Conservation (phyloP, 108 stramenopile genomes). For the Fragilariopsis cylindrus region DNA sequence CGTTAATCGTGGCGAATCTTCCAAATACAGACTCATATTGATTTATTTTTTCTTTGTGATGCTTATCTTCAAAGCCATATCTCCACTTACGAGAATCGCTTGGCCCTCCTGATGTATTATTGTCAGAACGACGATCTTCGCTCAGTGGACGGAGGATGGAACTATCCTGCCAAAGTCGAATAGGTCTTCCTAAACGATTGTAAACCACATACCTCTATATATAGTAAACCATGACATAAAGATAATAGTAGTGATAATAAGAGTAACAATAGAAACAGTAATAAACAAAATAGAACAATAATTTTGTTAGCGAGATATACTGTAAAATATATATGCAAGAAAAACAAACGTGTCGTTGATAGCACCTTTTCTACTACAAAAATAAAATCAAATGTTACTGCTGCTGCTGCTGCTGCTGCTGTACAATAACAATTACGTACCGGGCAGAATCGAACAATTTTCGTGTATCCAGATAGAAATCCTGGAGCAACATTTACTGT, state of each 20-base stretch:
- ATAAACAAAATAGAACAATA: too few species aligned
- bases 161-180: slow-evolving; percentile 92
- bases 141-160: slow-evolving; percentile 65
- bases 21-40: slow-evolving; percentile 76
- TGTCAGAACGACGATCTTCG: slow-evolving; percentile 25
- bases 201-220: slow-evolving; percentile 71
- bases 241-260: too few species aligned
- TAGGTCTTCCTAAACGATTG: slow-evolving; percentile 69
- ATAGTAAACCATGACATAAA: too few species aligned
- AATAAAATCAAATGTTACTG: too few species aligned
- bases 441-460: slow-evolving; percentile 92
- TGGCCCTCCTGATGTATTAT: slow-evolving; percentile 8
- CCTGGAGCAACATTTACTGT: slow-evolving; percentile 89
- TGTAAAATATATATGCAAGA: too few species aligned
- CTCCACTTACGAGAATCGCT: slow-evolving; percentile 51
- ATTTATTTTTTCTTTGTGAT: slow-evolving; percentile 35
- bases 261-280: too few species aligned
- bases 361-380: too few species aligned
- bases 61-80: slow-evolving; percentile 29
- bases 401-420: too few species aligned
- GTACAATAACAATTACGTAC: too few species aligned
- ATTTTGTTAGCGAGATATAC: too few species aligned
- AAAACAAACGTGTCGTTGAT: too few species aligned
- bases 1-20: slow-evolving; percentile 29
- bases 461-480: slow-evolving; percentile 87